Base-by-base conservation (phyloP, 1,139 yeast species). In the Groenewaldozyma auringiensis region DNA sequence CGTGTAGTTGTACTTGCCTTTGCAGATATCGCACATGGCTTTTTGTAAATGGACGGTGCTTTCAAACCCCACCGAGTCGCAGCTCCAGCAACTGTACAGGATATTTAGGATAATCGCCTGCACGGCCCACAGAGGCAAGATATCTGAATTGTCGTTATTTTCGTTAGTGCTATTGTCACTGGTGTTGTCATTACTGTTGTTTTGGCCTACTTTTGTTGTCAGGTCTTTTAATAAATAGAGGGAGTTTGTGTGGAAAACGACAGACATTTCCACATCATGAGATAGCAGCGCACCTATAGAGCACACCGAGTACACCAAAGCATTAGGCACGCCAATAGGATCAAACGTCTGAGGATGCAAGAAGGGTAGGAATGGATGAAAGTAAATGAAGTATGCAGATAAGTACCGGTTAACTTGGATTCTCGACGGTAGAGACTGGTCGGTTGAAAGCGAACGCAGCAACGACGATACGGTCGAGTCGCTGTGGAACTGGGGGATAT, bases 281-380 rank as follows among this genome's bases (percentile, higher is more conserved):
- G 64, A 57, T 8, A 62, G 46, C 25, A 57, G 49, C 0, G 69
- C 67, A 2, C 69, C 69, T 33, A 66, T 50, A 2, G 68, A 58
- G 48, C 68, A 61, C 9, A 64, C 58, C 1, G 67, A 60, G 29
- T 62, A 58, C 25, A 66, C 48, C 21, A 66, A 52, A 4, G 64
- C 56, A 3, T 64, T 64, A 6, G 65, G 56, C 1, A 58, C 56
- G 2, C 53, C 50, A 13, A 55, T 51, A 1, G 65, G 63, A 35
- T 60, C 57, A 45, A 65, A 65, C 2, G 66, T 55, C 25, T 61
- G 63, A 3, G 56, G 53, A 48, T 66, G 69, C 32, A 66, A 43
- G 45, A 65, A 59, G 2, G 70, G 69, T 36, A 63, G 54, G 27
- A 48, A 53, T 2, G 67, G 67, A 43, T 66, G 68, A 55, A 60